Percentiles rank a stretch among this genome's conserved stretches.
These are phyloP conservation scores for Sambucus nigra DNA, from an alignment of 129 eudicot genomes.

Conservation along the genomic window DNA sequence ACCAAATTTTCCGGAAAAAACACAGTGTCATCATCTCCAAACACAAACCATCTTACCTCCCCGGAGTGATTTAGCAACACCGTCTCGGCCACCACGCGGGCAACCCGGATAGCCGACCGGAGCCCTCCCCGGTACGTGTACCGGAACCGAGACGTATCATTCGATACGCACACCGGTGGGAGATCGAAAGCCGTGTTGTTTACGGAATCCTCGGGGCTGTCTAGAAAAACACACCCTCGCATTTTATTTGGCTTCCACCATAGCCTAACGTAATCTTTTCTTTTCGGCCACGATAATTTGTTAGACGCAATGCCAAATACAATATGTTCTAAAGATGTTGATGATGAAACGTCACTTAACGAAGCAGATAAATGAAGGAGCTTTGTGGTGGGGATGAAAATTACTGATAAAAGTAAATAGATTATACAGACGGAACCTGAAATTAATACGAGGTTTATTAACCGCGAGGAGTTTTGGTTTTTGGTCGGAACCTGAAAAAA, in stretches of 20 bases:
- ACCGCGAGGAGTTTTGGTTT: constrained; percentile 16
- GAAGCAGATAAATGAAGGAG: constrained; percentile 17
- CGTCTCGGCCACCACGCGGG: constrained; percentile 64
- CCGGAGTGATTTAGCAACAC: constrained; percentile 56
- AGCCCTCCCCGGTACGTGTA: constrained; percentile 50
- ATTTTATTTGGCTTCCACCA: constrained; percentile 69
- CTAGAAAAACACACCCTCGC: constrained; percentile 73
- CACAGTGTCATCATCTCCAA: constrained; percentile 76
- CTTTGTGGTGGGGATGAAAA: constrained; percentile 23
- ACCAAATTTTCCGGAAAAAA: constrained; percentile 70
- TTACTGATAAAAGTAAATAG: constrained; percentile 26
- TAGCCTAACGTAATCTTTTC: constrained; percentile 48
- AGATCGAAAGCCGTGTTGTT: constrained; percentile 10
- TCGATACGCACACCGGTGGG: constrained; percentile 64
- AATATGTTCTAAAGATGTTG: constrained; percentile 50
- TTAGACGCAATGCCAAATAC: constrained; percentile 70
- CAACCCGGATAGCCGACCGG: constrained; percentile 72
- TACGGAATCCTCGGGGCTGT: constrained; percentile 30
- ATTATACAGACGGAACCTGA: constrained; percentile 25
- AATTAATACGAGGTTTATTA: constrained; percentile 23
- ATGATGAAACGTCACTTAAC: constrained; percentile 2
- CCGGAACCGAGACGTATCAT: constrained; percentile 53
- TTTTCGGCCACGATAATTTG: constrained; percentile 38
- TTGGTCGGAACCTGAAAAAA: constrained; percentile 9
- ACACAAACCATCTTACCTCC: constrained; percentile 79